Percentiles rank a stretch among this genome's conserved stretches.
These are phyloP conservation scores for Coniferiporia weirii DNA, from an alignment of 1,284 basidiomycete species.

Conservation along the genomic window DNA sequence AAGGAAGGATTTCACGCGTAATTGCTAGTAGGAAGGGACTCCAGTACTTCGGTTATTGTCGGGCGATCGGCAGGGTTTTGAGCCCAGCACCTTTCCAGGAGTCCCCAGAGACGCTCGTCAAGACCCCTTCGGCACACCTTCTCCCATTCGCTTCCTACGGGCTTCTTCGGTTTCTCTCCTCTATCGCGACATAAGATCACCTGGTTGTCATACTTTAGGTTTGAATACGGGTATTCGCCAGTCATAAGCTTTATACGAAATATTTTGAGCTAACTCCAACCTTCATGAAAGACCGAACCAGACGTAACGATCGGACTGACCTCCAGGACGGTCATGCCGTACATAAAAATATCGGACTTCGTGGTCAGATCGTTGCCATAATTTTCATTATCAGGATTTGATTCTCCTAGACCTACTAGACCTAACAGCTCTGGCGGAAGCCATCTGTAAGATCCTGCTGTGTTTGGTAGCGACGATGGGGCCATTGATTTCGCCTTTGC, in stretches of 20 bases:
- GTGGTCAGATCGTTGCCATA: constrained; percentile 30
- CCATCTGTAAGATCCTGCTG: constrained; percentile 39
- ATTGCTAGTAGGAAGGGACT: neutral
- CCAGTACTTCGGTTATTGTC: neutral
- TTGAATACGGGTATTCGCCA: neutral
- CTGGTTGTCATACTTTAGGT: neutral
- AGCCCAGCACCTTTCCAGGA: constrained; percentile 12
- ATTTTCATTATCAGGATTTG: constrained; percentile 33
- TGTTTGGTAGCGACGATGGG: constrained; percentile 43
- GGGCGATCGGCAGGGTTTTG: constrained; percentile 3
- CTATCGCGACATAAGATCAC: neutral
- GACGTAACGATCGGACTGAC: constrained; percentile 25
- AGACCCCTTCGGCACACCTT: neutral
- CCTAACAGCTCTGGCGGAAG: constrained; percentile 39
- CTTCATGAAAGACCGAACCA: neutral
- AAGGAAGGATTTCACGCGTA: no score
- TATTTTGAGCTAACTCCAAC: no score
- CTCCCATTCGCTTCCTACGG: neutral
- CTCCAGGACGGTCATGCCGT: constrained; percentile 53
- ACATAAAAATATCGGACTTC: constrained; percentile 46
- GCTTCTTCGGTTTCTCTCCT: neutral
- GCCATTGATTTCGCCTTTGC: constrained; percentile 48
- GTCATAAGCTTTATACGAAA: neutral
- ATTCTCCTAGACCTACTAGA: constrained; percentile 25
- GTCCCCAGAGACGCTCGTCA: constrained; percentile 9